Base-by-base conservation (phyloP, 768 basidiomycete genomes). In the Lentinus tigrinus region DNA sequence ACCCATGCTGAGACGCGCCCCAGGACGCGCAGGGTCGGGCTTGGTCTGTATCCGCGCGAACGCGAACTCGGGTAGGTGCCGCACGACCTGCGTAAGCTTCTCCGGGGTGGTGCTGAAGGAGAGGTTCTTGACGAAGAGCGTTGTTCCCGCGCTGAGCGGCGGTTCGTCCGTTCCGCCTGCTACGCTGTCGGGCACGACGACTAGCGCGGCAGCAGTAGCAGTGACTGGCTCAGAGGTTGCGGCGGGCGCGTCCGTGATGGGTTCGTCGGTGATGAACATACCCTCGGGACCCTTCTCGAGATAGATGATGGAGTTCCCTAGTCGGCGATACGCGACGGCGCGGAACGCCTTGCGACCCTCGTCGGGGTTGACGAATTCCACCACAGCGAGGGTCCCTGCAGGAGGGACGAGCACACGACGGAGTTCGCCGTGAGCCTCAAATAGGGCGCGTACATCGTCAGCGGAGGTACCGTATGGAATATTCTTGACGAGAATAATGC, bases 31-130 rank as follows among this genome's bases (percentile, higher is more conserved):
- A 0, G 93, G 88, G 71, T 96, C 91, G 0, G 89, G 85, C 70
- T 97, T 98, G 36, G 85, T 95, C 71, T 98, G 93, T 6, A 98
- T 83, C 16, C 91, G 87, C 21, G 94, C 91, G 68, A 95, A 98
- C 0, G 82, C 77, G 71, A 93, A 97, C 8, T 82, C 85, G 2
- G 91, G 87, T 0, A 98, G 77, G 58, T 85, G 78, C 31, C 83
- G 78, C 69, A 96, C 91, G 34, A 89, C 79, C 46, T 83, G 77
- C 4, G 74, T 74, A 14, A 99, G 78, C 23, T 85, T 81, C 57
- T 89, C 88, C 31, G 85, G 77, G 0, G 93, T 89, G 31, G 95
- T 98, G n/a, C 83, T 78, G 75, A 98, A 98, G n/a, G 93, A 80
- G 40, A 99, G 76, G 66, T 98, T 98, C 83, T 98, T 98, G 73